A percentile compares a stretch with the other conserved stretches of the same genome.
phyloP scores from a whole-genome alignment of 352 stramenopile species.

The Thalassiosira livingstoniorum region DNA sequence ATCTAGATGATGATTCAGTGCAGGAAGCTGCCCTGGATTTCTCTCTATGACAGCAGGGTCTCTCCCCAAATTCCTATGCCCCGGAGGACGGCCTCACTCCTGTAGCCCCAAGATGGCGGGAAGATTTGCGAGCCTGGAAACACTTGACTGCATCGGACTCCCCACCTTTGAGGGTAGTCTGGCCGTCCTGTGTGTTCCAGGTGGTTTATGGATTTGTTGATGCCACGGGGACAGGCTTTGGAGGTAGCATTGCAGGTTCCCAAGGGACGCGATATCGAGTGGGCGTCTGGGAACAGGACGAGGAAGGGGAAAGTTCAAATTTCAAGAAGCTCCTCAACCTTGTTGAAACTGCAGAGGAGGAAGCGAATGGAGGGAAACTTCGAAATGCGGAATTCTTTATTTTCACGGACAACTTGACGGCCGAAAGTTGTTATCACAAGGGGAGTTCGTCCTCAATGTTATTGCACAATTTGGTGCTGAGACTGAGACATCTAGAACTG shows the following conservation, averaged over 20 bases:
- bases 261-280: constrained; percentile 21
- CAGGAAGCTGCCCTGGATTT: neutral
- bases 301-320: constrained; percentile 49
- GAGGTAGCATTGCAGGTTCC: neutral
- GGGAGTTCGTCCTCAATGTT: constrained; percentile 2
- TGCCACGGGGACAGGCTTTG: constrained; percentile 57
- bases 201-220: constrained; percentile 62
- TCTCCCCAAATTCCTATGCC: neutral
- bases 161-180: constrained; percentile 33
- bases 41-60: neutral
- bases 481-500: neutral
- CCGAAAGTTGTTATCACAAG: constrained; percentile 7
- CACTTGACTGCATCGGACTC: constrained; percentile 18
- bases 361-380: constrained; percentile 16
- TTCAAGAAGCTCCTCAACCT: constrained; percentile 57
- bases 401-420: constrained; percentile 18
- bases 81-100: neutral
- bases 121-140: constrained; percentile 51
- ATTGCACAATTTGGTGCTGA: neutral
- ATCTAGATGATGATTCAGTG: neutral
- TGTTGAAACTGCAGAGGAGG: constrained; percentile 36
- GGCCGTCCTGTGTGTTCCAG: neutral
- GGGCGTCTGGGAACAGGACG: constrained; percentile 34
- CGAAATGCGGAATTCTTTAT: constrained; percentile 4
- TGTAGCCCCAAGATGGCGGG: constrained; percentile 28